Evolutionary conservation across 2,329 filamentous ascomycete genomes (phyloP).

Genomic region (Colletotrichum caudatum): DNA sequence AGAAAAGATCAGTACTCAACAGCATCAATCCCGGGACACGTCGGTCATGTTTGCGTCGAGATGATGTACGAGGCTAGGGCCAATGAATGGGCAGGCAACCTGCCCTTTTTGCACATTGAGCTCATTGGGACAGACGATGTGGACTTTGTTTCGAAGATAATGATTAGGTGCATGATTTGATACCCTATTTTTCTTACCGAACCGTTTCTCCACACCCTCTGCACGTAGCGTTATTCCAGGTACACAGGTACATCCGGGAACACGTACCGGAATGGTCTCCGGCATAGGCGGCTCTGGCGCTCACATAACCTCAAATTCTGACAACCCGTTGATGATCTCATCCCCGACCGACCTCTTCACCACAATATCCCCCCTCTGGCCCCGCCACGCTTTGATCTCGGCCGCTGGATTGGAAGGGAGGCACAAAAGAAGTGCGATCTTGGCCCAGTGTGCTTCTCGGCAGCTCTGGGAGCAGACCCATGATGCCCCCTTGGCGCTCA

Average conservation of each 20-base stretch:
- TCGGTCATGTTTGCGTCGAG: neutral
- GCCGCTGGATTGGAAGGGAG: neutral
- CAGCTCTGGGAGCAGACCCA: slow-evolving; percentile 29
- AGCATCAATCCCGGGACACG: neutral
- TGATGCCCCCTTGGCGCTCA: neutral
- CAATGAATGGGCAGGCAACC: neutral
- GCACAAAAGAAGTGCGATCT: slow-evolving; percentile 5
- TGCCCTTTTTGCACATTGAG: neutral
- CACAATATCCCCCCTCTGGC: neutral
- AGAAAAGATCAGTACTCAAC: neutral
- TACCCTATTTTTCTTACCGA: neutral
- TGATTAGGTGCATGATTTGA: neutral
- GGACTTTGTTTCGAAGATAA: neutral
- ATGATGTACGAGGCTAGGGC: slow-evolving; percentile 1
- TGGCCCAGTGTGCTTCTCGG: slow-evolving; percentile 1
- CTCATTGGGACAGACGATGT: neutral
- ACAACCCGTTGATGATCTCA: slow-evolving; percentile 13
- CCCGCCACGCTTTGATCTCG: neutral
- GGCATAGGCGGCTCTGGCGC: slow-evolving; percentile 21
- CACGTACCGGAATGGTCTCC: slow-evolving; percentile 6
- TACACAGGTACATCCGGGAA: slow-evolving; percentile 20
- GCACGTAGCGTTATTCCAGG: slow-evolving; percentile 9
- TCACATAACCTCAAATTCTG: slow-evolving; percentile 22
- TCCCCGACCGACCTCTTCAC: slow-evolving; percentile 25
- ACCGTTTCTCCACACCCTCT: neutral